Base-by-base conservation (phyloP, 1,284 basidiomycete species). In the Pholiota adiposa region DNA sequence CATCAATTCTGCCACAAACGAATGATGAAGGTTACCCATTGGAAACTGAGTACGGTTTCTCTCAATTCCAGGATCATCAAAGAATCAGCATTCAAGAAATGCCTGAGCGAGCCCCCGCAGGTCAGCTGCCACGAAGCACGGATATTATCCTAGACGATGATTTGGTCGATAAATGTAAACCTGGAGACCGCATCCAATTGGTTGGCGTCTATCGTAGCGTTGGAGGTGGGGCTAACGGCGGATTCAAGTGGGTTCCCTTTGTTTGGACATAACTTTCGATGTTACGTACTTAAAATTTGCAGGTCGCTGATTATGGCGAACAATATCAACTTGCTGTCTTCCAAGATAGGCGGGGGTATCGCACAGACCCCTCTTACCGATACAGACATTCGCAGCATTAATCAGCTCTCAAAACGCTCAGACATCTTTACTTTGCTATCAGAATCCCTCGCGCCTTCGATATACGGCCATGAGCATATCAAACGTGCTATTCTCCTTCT, bases 21-120 rank as follows among this genome's bases (percentile, higher is more conserved):
- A 96, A 99, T 72, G 94, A 96, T 50, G 91, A 96, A 58, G 95
- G 94, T 2, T 88, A 90, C 70, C 80, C 88, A 5, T 80, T 99
- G 50, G 86, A 96, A 70, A 98, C 92, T 70, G 97, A 99, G 78
- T 99, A 90, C 72, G 97, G 97, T 11, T 82, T 92, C 63, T 95
- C 93, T 70, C 87, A 91, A 4, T 99, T 97, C 82, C 85, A 94
- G 59, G 97, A 99, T 77, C 94, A 98, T 77, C 97, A 99, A 77
- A 89, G 94, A 65, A 94, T 99, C 71, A 95, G 90, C 71, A 98
- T 99, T 63, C 97, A 99, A 76, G 97, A 99, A 73, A 99, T 99
- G 97, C 97, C 97, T 0, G 97, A 99, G 77, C 88, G 97, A 14
- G 96, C 97, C 7, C 97, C 97, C 18, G 92, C 97, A 19, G 97